Conservation (phyloP, 257 asterid genomes). For the Ligustrum vulgare region DNA sequence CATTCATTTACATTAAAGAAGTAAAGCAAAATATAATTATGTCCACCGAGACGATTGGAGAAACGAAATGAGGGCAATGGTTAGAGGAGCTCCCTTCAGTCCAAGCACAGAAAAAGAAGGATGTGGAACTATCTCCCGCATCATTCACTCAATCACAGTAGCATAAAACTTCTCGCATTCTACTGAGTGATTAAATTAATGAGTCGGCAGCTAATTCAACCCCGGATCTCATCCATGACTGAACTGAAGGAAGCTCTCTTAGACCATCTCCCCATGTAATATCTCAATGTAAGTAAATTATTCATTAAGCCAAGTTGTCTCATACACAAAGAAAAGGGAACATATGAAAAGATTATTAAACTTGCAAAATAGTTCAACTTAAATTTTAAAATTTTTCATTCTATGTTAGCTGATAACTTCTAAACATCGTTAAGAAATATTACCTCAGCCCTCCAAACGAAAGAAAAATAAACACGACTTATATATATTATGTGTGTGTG, state of each 20-base stretch:
- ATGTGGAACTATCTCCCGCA: conserved; percentile 55
- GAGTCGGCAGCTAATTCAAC: conserved; percentile 67
- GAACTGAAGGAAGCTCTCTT: conserved; percentile 66
- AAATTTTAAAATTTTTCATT: background rate
- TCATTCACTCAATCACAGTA: conserved; percentile 59
- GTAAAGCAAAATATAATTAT: background rate
- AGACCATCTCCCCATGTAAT: conserved; percentile 25
- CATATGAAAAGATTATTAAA: background rate
- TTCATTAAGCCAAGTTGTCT: background rate
- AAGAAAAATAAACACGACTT: no score
- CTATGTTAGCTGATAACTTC: background rate
- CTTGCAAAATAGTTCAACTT: background rate
- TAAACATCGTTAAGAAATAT: background rate
- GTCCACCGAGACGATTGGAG: no score
- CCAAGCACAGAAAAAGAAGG: conserved; percentile 51
- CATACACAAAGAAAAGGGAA: background rate
- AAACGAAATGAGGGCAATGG: conserved; percentile 18
- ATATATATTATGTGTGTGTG: no score
- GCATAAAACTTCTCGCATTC: conserved; percentile 31
- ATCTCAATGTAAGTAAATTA: background rate
- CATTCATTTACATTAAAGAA: background rate
- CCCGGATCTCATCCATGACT: conserved; percentile 50
- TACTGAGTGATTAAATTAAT: conserved; percentile 58
- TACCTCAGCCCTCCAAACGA: background rate
- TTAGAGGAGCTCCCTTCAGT: conserved; percentile 54